phyloP scores from a whole-genome alignment of 495 filamentous ascomycete genomes.

The Penicillium paxilli region DNA sequence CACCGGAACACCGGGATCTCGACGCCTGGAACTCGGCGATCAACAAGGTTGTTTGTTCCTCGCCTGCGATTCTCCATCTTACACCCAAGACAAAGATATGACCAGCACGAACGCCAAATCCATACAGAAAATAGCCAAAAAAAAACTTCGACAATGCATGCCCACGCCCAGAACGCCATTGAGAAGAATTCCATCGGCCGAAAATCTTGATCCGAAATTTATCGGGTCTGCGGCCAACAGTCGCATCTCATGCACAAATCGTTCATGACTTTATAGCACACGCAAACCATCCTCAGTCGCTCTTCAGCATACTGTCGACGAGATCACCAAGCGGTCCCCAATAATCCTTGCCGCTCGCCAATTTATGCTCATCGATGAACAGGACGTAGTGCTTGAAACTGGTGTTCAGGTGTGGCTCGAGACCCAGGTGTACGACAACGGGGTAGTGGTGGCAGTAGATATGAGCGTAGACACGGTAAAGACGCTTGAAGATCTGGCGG shows the following conservation, averaged over 20 bases:
- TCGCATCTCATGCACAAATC: constrained; percentile 7
- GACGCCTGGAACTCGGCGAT: neutral
- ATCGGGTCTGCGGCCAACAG: constrained; percentile 8
- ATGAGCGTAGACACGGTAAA: constrained; percentile 98
- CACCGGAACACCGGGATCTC: constrained; percentile 1
- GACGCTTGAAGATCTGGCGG: constrained; percentile 94
- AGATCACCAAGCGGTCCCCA: constrained; percentile 96
- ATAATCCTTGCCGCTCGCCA: constrained; percentile 92
- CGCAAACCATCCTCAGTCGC: constrained; percentile 58
- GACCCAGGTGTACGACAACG: constrained; percentile 88
- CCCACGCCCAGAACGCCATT: constrained; percentile 28
- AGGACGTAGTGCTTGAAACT: constrained; percentile 99
- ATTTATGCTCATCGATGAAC: constrained; percentile 89
- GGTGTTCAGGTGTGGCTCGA: constrained; percentile 97
- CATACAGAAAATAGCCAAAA: constrained; percentile 7
- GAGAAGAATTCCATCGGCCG: constrained; percentile 13
- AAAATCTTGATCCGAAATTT: constrained; percentile 2
- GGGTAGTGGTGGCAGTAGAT: constrained; percentile 99
- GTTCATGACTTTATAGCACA: neutral
- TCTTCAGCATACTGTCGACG: constrained; percentile 94
- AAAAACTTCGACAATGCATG: constrained; percentile 19
- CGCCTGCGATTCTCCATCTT: neutral
- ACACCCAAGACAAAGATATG: neutral
- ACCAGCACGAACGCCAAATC: constrained; percentile 13
- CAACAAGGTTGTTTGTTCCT: neutral